Conservation (phyloP, 1,284 basidiomycete genomes). For the Grifola frondosa region DNA sequence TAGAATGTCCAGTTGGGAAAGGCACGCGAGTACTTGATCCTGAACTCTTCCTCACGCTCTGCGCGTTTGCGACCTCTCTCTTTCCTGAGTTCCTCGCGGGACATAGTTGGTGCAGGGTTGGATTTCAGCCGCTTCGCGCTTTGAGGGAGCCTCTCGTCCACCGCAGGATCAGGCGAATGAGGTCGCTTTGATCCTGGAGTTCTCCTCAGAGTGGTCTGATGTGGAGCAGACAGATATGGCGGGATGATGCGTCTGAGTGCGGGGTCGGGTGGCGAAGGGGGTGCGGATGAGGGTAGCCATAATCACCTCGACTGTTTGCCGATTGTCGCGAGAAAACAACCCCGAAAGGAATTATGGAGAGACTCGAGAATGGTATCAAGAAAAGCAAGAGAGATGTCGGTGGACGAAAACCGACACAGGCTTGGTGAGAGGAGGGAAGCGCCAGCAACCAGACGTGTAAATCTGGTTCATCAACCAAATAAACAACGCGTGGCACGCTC, state of each 20-base stretch:
- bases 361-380: too few species aligned
- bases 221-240: conserved; percentile 20
- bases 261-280: conserved; percentile 27
- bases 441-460: conserved; percentile 19
- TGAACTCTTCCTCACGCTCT: conserved; percentile 73
- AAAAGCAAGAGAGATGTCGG: conserved; percentile 11
- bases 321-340: too few species aligned
- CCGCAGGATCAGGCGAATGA: conserved; percentile 57
- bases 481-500: conserved; percentile 24
- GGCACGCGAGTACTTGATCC: conserved; percentile 78
- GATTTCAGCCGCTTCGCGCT: conserved; percentile 36
- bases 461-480: conserved; percentile 25
- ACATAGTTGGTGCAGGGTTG: conserved; percentile 25
- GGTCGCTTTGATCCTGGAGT: conserved; percentile 49
- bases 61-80: conserved; percentile 43
- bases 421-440: conserved; percentile 5
- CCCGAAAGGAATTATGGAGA: too few species aligned
- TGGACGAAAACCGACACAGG: conserved; percentile 6
- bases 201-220: conserved; percentile 18
- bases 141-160: conserved; percentile 32
- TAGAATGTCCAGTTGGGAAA: conserved; percentile 88
- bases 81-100: conserved; percentile 28
- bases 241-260: conserved; percentile 20
- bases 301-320: conserved; percentile 17
- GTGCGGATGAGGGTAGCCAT: conserved; percentile 24